A percentile compares a stretch with the other conserved stretches of the same genome.
Conservation (phyloP, 345 rosid species). For the Luvunga scandens region DNA sequence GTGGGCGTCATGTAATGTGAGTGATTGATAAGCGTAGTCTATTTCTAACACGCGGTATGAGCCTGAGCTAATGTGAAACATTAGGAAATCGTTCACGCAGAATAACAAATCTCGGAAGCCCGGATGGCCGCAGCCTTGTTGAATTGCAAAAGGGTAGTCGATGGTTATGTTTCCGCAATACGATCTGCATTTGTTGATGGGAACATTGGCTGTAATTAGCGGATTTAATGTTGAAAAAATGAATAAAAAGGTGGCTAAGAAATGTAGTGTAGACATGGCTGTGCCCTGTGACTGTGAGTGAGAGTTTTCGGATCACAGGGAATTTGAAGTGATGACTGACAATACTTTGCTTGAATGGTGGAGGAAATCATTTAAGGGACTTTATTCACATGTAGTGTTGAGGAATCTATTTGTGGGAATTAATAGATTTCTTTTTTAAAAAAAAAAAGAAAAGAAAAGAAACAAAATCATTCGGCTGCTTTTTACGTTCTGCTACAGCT, state of each 20-base stretch:
- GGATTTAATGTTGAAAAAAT: conserved; percentile 16
- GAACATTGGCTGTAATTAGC: conserved; percentile 10
- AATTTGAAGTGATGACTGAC: background rate
- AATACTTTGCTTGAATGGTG: conserved; percentile 43
- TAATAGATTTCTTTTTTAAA: too few relatives aligned
- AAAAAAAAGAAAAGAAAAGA: too few relatives aligned
- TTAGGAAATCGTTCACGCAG: conserved; percentile 76
- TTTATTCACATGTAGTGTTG: conserved; percentile 32
- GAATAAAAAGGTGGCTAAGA: conserved; percentile 3
- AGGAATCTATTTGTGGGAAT: conserved; percentile 5
- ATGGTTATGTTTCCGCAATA: conserved; percentile 81
- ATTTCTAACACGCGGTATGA: conserved; percentile 79
- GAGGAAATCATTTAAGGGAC: conserved; percentile 4
- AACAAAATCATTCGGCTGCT: background rate
- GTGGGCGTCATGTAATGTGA: conserved; percentile 84
- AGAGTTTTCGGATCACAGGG: too few relatives aligned
- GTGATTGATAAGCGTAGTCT: conserved; percentile 73
- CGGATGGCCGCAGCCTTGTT: conserved; percentile 85
- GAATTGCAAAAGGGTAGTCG: conserved; percentile 74
- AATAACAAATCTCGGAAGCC: conserved; percentile 78
- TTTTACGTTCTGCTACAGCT: conserved; percentile 3
- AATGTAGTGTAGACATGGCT: conserved; percentile 23
- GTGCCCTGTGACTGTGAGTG: background rate
- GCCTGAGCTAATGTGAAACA: conserved; percentile 85
- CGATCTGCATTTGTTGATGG: conserved; percentile 51